phyloP scores from a whole-genome alignment of 768 basidiomycete species.

The Russula abietina region DNA sequence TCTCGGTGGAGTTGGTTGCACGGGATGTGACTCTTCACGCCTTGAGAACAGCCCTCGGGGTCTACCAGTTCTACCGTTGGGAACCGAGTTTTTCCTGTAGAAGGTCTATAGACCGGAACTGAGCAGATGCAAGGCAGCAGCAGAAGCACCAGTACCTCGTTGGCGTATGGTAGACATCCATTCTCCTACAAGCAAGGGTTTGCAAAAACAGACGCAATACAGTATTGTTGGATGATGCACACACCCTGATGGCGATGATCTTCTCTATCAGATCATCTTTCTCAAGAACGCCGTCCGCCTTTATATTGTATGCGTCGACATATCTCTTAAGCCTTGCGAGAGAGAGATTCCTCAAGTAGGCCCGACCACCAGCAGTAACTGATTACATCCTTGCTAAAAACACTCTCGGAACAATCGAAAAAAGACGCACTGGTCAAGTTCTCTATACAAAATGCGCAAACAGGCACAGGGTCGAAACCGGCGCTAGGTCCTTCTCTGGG shows the following conservation, averaged over 20 bases:
- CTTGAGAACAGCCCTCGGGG: slow-evolving; percentile 42
- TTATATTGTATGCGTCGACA: slow-evolving; percentile 62
- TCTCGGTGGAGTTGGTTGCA: slow-evolving; percentile 22
- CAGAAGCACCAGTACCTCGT: slow-evolving; percentile 44
- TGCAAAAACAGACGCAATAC: not conserved
- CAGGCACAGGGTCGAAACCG: slow-evolving; percentile 60
- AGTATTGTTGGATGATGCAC: slow-evolving; percentile 20
- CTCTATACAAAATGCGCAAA: slow-evolving; percentile 74
- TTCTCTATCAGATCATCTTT: slow-evolving; percentile 74
- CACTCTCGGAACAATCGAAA: not conserved
- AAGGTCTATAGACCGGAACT: slow-evolving; percentile 36
- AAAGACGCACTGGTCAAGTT: slow-evolving; percentile 48
- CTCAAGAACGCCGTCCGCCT: slow-evolving; percentile 56
- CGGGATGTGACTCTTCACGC: slow-evolving; percentile 31
- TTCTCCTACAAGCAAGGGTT: slow-evolving; percentile 39
- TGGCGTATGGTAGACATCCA: slow-evolving; percentile 53
- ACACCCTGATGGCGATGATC: slow-evolving; percentile 46
- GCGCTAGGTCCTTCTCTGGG: slow-evolving; percentile 48
- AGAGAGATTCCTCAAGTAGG: slow-evolving; percentile 49
- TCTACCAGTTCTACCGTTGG: slow-evolving; percentile 33
- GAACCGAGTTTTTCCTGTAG: slow-evolving; percentile 61
- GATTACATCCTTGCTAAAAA: slow-evolving; percentile 12
- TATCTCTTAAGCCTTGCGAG: slow-evolving; percentile 64
- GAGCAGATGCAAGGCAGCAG: not conserved
- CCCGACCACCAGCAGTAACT: slow-evolving; percentile 68